Percentiles rank a stretch among this genome's conserved stretches.
Evolutionary conservation across 176 grass and related monocot genomes (phyloP).

Genomic region (Oryza meyeriana): DNA sequence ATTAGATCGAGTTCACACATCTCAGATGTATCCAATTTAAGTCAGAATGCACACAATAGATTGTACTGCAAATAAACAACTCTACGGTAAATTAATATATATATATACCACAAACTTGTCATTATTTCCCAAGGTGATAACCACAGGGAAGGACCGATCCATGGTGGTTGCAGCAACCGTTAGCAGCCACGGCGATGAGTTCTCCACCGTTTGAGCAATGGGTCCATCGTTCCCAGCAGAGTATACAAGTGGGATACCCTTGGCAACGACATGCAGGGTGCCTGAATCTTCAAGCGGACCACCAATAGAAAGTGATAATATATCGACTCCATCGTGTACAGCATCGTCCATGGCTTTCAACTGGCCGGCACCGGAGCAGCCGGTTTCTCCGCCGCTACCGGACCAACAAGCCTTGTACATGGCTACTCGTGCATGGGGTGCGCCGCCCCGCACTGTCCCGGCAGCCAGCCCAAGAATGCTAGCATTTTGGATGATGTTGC

Average conservation of each 20-base stretch:
- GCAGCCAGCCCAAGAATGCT: background rate
- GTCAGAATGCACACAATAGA: too few species aligned
- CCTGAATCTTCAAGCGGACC: fast-evolving
- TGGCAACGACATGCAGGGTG: background rate
- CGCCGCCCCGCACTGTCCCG: background rate
- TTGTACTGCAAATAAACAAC: too few species aligned
- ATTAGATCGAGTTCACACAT: too few species aligned
- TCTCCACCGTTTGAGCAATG: too few species aligned
- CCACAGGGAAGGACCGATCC: too few species aligned
- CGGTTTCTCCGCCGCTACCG: too few species aligned
- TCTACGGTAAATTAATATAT: too few species aligned
- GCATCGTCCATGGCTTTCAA: constrained; percentile 23
- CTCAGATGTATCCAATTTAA: too few species aligned
- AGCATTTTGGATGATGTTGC: background rate
- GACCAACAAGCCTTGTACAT: constrained; percentile 31
- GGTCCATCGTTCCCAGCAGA: background rate
- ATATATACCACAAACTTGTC: too few species aligned
- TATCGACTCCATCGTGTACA: constrained; percentile 29
- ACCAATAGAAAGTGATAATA: constrained; percentile 13
- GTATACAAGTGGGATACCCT: background rate
- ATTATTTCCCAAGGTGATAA: too few species aligned
- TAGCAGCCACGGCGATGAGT: too few species aligned
- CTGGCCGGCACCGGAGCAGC: background rate
- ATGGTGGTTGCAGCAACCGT: too few species aligned
- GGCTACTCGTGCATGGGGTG: constrained; percentile 13